These are phyloP conservation scores for Solanum stenotomum DNA, from an alignment of 257 asterid genomes.

Conservation along the genomic window DNA sequence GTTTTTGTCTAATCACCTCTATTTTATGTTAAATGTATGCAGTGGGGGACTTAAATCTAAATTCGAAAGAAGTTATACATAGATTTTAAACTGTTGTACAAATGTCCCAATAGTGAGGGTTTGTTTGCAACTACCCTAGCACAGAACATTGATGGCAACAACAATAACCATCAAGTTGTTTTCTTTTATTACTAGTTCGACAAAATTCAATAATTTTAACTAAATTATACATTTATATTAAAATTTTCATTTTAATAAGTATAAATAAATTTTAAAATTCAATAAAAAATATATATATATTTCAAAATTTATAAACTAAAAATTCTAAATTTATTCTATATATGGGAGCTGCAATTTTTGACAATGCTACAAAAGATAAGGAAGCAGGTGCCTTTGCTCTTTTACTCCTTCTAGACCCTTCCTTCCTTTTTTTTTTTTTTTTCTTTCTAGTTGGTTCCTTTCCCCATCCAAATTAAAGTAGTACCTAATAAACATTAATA, in stretches of 20 bases:
- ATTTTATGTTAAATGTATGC: too few relatives aligned
- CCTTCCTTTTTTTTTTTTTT: not conserved
- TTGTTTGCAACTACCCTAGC: not conserved
- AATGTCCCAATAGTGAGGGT: not conserved
- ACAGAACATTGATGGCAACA: not conserved
- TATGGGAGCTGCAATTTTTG: not conserved
- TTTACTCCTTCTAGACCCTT: not conserved
- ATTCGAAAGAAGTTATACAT: too few relatives aligned
- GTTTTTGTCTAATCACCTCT: not conserved
- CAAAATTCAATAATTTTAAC: not conserved
- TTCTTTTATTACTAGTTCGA: not conserved
- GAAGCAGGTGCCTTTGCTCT: not conserved
- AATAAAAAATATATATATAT: too few relatives aligned
- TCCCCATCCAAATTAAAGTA: not conserved
- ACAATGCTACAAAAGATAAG: not conserved
- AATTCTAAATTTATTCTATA: not conserved
- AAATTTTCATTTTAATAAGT: not conserved
- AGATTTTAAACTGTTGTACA: not conserved
- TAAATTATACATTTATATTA: not conserved
- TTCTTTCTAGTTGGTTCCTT: not conserved
- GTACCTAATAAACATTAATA: not conserved
- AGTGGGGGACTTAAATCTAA: too few relatives aligned
- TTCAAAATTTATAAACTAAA: not conserved
- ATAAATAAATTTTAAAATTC: not conserved
- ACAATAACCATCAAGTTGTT: not conserved